Evolutionary conservation across 2,329 filamentous ascomycete genomes (phyloP).

Genomic region (Penicillium sp.): DNA sequence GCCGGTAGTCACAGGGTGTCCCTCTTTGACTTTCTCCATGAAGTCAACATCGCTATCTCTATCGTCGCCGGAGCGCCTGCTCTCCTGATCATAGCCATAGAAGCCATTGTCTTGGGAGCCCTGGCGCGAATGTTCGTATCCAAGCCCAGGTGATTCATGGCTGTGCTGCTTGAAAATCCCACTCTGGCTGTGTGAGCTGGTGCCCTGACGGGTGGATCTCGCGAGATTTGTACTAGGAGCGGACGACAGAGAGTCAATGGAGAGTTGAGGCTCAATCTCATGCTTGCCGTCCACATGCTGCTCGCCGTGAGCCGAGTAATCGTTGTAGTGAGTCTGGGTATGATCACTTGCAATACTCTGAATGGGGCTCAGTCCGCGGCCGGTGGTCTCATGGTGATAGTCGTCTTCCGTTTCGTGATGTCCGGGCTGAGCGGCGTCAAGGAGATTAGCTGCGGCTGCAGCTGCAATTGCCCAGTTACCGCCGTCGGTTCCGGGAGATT

Average conservation of each 20-base stretch:
- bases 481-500: constrained; percentile 30
- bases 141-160: constrained; percentile 34
- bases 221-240: constrained; percentile 58
- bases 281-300: constrained; percentile 54
- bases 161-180: constrained; percentile 49
- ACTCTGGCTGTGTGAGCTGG: constrained; percentile 50
- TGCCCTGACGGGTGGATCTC: constrained; percentile 52
- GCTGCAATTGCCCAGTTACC: constrained; percentile 41
- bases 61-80: constrained; percentile 48
- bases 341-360: constrained; percentile 88
- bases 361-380: constrained; percentile 78
- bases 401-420: constrained; percentile 51
- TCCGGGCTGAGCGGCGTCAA: constrained; percentile 41
- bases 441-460: constrained; percentile 38
- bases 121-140: constrained; percentile 37
- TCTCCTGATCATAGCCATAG: constrained; percentile 50
- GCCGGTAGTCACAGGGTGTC: constrained; percentile 68
- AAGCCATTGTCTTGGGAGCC: constrained; percentile 26
- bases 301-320: constrained; percentile 8
- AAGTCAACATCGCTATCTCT: constrained; percentile 57
- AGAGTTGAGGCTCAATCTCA: constrained; percentile 47
- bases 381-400: constrained; percentile 59
- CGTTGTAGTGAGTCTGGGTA: constrained; percentile 56
- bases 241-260: constrained; percentile 58
- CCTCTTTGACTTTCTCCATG: constrained; percentile 59